Evolutionary conservation across 331 rosid species (phyloP), one percentile per base, ranked within the genome.

Genomic region (Prunus yedoensis): DNA sequence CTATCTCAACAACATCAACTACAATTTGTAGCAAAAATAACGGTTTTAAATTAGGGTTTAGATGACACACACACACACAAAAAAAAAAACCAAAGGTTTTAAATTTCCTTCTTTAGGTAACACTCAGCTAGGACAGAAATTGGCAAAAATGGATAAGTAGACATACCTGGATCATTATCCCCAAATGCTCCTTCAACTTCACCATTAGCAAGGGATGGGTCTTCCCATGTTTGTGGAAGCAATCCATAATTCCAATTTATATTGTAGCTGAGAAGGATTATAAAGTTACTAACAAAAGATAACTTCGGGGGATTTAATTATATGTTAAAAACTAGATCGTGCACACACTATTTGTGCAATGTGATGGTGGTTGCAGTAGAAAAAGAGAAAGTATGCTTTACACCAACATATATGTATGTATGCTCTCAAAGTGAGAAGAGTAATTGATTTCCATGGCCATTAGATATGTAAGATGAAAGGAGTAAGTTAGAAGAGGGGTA

Each of bases 221-320:
- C 99, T 89, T 95, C 99, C 99, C 99, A 95, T 62, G 99, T 95
- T 88, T 95, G 99, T 70, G 99, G 99, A 77, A 95, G 97, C 84
- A 95, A 87, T 71, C 99, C 99, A 65, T 95, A 95, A 85, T 95
- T 95, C 99, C 99, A 95, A 74, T 95, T 81, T 65, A 95, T 95
- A 64, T 95, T 92, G 86, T 95, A 92, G 70, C 99, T 95, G 85
- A 15, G 46, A 69, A 87, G 7, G n/a, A 46, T 30, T 45, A 23
- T 15, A 43, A 49, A 15, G 32, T 52, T 25, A 68, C 25, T 27
- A 25, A 41, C 35, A 58, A 4, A 3, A 25, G 58, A 59, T 25
- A 4, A 71, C 32, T 13, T 54, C 12, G 12, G 2, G 2, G 2
- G 45, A 43, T 66, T 20, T 66, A 3, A 38, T 18, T 35, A 35